Conservation (phyloP, 1,284 basidiomycete species). For the Schizopora paradoxa region DNA sequence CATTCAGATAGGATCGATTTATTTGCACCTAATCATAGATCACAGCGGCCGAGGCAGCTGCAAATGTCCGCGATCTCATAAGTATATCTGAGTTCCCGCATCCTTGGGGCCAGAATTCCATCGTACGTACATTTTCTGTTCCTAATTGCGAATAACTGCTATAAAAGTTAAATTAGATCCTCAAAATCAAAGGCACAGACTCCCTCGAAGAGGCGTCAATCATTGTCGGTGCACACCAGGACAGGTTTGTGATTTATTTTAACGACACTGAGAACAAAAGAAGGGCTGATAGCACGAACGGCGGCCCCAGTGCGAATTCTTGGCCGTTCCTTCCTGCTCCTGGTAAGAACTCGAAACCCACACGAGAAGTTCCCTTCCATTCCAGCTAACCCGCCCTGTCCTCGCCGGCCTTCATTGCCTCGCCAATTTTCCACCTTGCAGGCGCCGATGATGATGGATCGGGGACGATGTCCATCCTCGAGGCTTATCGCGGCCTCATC, state of each 20-base stretch:
- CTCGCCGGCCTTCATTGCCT: too few species aligned
- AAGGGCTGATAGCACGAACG: constrained; percentile 5
- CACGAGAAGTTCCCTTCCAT: constrained; percentile 7
- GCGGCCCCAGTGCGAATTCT: constrained; percentile 60
- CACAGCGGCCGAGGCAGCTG: constrained; percentile 54
- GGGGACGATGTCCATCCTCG: constrained; percentile 88
- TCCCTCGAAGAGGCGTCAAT: constrained; percentile 53
- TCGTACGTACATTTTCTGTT: constrained; percentile 50
- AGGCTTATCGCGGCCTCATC: constrained; percentile 82
- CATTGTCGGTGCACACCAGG: constrained; percentile 84
- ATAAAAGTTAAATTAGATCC: constrained; percentile 44
- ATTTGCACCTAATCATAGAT: constrained; percentile 40
- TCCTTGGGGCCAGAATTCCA: constrained; percentile 88
- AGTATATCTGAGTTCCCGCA: constrained; percentile 79
- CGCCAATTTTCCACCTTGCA: constrained; percentile 11
- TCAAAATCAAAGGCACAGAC: constrained; percentile 67
- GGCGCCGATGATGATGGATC: constrained; percentile 87
- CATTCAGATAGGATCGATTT: constrained; percentile 8
- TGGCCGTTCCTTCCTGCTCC: constrained; percentile 89
- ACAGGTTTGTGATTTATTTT: constrained; percentile 47
- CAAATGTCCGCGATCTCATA: constrained; percentile 51
- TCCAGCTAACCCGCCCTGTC: constrained; percentile 12
- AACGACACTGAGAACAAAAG: constrained; percentile 16
- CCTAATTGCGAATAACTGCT: too few species aligned
- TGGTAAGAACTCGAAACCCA: constrained; percentile 40